Evolutionary conservation across 176 grass and related monocot genomes (phyloP).

Genomic region (Otatea glauca): DNA sequence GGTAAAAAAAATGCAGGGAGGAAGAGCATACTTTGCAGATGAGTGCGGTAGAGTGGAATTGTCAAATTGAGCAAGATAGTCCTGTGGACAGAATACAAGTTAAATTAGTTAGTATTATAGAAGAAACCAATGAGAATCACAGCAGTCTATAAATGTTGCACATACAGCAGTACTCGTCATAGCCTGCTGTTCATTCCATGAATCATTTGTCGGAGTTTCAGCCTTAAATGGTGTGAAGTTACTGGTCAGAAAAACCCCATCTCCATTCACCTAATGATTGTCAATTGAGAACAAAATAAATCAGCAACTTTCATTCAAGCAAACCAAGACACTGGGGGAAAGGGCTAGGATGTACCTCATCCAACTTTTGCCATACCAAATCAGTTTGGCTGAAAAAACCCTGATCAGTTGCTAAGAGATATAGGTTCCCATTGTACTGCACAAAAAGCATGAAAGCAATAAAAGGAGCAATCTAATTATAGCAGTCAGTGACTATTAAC

Average conservation of each 20-base stretch:
- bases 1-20: conserved; percentile 19
- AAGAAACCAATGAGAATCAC: conserved; percentile 33
- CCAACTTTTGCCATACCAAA: conserved; percentile 97
- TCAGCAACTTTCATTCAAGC: conserved; percentile 13
- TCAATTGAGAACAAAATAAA: conserved; percentile 43
- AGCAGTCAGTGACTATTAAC: neutral
- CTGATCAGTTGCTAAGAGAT: conserved; percentile 97
- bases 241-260: conserved; percentile 90
- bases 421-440: conserved; percentile 84
- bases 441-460: conserved; percentile 31
- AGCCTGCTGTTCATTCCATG: conserved; percentile 91
- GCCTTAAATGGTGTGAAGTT: conserved; percentile 89
- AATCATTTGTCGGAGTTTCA: conserved; percentile 77
- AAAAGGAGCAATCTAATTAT: neutral
- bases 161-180: conserved; percentile 90
- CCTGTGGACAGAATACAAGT: conserved; percentile 54
- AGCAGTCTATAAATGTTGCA: conserved; percentile 41
- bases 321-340: conserved; percentile 1
- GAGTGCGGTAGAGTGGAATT: conserved; percentile 55
- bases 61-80: conserved; percentile 80
- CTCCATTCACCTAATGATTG: conserved; percentile 82
- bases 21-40: conserved; percentile 71
- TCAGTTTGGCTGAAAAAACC: conserved; percentile 94
- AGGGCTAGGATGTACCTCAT: conserved; percentile 69
- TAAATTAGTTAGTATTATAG: conserved; percentile 29